phyloP scores from a whole-genome alignment of 2,329 filamentous ascomycete species.

The Mycosphaerella sp. region DNA sequence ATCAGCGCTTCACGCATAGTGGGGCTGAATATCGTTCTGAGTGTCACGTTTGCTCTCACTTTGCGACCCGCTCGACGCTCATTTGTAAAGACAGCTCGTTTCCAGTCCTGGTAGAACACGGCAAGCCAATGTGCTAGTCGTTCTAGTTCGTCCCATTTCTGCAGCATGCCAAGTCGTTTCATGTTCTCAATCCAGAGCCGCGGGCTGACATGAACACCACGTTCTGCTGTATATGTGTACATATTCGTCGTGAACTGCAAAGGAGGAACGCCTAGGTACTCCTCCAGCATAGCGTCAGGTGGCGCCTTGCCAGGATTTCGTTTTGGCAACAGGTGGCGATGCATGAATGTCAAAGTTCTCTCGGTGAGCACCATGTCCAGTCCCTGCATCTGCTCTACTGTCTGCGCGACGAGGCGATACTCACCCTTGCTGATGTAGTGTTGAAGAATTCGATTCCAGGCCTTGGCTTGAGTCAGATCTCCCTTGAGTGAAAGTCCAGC shows the following conservation, averaged over 20 bases:
- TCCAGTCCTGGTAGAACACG: slow-evolving; percentile 16
- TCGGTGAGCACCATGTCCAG: slow-evolving; percentile 39
- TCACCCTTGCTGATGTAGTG: slow-evolving; percentile 32
- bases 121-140: slow-evolving; percentile 49
- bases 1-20: slow-evolving; percentile 30
- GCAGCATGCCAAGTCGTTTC: slow-evolving; percentile 53
- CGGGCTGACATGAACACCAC: slow-evolving; percentile 36
- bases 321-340: slow-evolving; percentile 35
- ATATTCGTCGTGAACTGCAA: slow-evolving; percentile 42
- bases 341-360: slow-evolving; percentile 41
- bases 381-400: slow-evolving; percentile 47
- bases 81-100: neutral
- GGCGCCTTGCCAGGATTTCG: slow-evolving; percentile 37
- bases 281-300: slow-evolving; percentile 12
- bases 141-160: slow-evolving; percentile 47
- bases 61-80: neutral
- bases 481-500: slow-evolving; percentile 44
- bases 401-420: slow-evolving; percentile 27
- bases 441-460: slow-evolving; percentile 46
- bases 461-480: slow-evolving; percentile 30
- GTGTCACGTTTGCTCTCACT: neutral
- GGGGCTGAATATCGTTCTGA: slow-evolving; percentile 17
- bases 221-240: slow-evolving; percentile 37
- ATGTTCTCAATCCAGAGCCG: slow-evolving; percentile 53
- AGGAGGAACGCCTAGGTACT: slow-evolving; percentile 23